Evolutionary conservation across 257 asterid genomes (phyloP).

Genomic region (Ehretia macrophylla): DNA sequence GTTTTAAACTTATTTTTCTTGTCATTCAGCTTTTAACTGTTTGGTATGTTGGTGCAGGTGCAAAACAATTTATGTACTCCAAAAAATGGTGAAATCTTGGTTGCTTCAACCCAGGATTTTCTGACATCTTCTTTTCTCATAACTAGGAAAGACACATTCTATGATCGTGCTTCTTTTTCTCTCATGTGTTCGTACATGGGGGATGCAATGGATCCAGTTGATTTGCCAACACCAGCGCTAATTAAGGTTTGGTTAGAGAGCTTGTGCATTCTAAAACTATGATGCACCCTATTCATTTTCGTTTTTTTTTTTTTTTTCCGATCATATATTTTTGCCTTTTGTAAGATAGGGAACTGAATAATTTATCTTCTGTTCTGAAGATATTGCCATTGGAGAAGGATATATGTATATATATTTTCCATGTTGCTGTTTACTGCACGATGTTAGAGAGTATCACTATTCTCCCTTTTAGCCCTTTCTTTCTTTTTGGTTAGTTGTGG

Average conservation of each 20-base stretch:
- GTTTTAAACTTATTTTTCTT: background rate
- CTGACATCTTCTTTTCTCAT: slow-evolving; percentile 91
- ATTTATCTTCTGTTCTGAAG: background rate
- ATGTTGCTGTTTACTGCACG: too few species aligned
- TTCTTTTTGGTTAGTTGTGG: too few species aligned
- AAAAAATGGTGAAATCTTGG: slow-evolving; percentile 97
- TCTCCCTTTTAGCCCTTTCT: too few species aligned
- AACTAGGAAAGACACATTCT: slow-evolving; percentile 95
- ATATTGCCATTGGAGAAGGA: too few species aligned
- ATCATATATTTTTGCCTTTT: too few species aligned
- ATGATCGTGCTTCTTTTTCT: slow-evolving; percentile 86
- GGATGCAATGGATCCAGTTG: slow-evolving; percentile 81
- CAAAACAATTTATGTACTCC: slow-evolving; percentile 98
- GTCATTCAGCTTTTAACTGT: slow-evolving; percentile 1
- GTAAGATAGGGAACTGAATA: background rate
- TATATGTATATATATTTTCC: too few species aligned
- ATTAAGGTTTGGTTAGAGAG: slow-evolving; percentile 54
- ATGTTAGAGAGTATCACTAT: too few species aligned
- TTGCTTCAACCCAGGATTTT: slow-evolving; percentile 98
- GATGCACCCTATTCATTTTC: too few species aligned
- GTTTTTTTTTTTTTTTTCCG: too few species aligned
- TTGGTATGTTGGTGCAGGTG: slow-evolving; percentile 60
- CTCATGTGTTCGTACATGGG: slow-evolving; percentile 86
- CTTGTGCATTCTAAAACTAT: slow-evolving; percentile 1
- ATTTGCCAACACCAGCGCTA: slow-evolving; percentile 87